phyloP scores from a whole-genome alignment of 2,329 filamentous ascomycete species.

The Aspergillus melleus region DNA sequence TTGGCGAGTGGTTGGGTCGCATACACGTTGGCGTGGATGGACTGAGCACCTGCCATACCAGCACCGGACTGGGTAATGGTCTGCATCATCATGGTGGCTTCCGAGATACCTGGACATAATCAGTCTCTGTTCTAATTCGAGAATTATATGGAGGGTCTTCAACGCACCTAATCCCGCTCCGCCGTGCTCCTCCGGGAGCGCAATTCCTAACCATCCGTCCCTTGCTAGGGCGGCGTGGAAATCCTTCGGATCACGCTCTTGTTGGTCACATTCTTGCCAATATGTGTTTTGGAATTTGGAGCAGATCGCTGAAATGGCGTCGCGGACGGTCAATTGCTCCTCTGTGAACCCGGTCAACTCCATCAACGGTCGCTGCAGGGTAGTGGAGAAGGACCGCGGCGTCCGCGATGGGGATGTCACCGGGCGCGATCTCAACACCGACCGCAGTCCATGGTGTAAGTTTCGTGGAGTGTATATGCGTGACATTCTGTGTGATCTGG shows the following conservation, averaged over 20 bases:
- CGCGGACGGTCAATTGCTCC: constrained; percentile 70
- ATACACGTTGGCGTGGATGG: constrained; percentile 57
- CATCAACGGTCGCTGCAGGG: constrained; percentile 56
- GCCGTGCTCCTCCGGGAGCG: constrained; percentile 71
- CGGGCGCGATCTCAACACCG: neutral
- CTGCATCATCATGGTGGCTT: constrained; percentile 86
- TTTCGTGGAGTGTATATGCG: neutral
- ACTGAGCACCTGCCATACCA: constrained; percentile 68
- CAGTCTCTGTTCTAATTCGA: neutral
- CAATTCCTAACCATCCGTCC: constrained; percentile 80
- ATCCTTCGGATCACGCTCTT: constrained; percentile 69
- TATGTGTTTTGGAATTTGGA: constrained; percentile 69
- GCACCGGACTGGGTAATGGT: constrained; percentile 73
- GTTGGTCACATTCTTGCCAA: constrained; percentile 73
- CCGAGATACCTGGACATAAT: constrained; percentile 59
- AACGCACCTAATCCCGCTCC: constrained; percentile 64
- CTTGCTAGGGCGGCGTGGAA: constrained; percentile 73
- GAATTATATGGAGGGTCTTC: neutral
- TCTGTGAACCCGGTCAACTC: constrained; percentile 71
- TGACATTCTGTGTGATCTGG: constrained; percentile 3
- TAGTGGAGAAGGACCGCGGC: constrained; percentile 32
- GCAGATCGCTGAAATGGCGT: constrained; percentile 69
- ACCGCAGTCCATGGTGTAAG: neutral
- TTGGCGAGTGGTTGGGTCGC: constrained; percentile 70
- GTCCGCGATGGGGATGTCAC: neutral